Conservation (phyloP, 257 asterid species). For the Ajuga chamaepitys region DNA sequence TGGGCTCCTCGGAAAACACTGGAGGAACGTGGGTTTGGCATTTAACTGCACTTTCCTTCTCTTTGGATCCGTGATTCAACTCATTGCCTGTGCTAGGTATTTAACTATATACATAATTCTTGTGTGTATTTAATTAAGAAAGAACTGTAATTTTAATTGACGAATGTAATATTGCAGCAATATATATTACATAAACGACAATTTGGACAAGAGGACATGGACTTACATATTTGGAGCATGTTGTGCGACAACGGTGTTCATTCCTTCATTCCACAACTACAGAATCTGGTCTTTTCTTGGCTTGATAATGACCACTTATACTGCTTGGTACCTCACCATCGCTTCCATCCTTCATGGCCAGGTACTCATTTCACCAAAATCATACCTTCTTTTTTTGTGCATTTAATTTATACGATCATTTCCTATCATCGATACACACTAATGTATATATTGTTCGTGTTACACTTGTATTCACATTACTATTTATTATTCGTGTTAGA, state of each 20-base stretch:
- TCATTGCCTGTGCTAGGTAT: constrained; percentile 97
- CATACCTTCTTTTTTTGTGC: too few relatives aligned
- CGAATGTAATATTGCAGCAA: constrained; percentile 46
- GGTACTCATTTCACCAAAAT: constrained; percentile 23
- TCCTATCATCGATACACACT: too few relatives aligned
- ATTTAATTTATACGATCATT: too few relatives aligned
- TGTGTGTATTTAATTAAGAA: too few relatives aligned
- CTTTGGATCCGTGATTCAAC: constrained; percentile 96
- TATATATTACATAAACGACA: constrained; percentile 86
- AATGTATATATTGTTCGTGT: too few relatives aligned
- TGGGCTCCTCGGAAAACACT: constrained; percentile 79
- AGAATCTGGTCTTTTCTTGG: constrained; percentile 96
- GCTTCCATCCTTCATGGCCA: constrained; percentile 90
- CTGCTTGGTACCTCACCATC: constrained; percentile 89
- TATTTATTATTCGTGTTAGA: too few relatives aligned
- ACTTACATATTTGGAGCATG: constrained; percentile 93
- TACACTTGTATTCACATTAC: too few relatives aligned
- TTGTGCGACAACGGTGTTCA: constrained; percentile 90
- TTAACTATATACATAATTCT: not conserved
- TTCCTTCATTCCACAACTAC: constrained; percentile 86
- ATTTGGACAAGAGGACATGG: constrained; percentile 97
- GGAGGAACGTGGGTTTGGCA: constrained; percentile 97
- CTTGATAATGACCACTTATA: constrained; percentile 84
- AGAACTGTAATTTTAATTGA: too few relatives aligned
- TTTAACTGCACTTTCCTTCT: constrained; percentile 92